phyloP scores from a whole-genome alignment of 2,329 filamentous ascomycete species.

The Cladosporium sp. region DNA sequence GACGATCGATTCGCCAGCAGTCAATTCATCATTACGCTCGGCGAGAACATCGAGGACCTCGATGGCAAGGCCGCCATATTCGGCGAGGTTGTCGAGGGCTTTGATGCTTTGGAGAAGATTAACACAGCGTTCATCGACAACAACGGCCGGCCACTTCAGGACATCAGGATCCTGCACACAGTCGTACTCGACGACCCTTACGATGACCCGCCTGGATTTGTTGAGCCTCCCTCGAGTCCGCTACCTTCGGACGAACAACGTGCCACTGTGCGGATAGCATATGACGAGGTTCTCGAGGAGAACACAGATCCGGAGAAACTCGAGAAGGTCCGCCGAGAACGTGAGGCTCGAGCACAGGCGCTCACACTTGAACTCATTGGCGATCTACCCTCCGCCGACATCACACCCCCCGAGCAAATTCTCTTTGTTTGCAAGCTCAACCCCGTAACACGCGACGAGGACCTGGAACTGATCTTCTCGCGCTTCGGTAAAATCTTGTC shows the following conservation, averaged over 20 bases:
- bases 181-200: conserved; percentile 91
- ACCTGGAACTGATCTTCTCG: conserved; percentile 93
- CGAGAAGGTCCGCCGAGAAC: conserved; percentile 79
- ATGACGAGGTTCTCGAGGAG: conserved; percentile 80
- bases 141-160: conserved; percentile 82
- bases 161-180: conserved; percentile 93
- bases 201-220: conserved; percentile 74
- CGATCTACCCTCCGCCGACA: conserved; percentile 94
- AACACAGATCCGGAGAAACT: conserved; percentile 77
- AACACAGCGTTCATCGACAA: conserved; percentile 87
- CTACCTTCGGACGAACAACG: conserved; percentile 81
- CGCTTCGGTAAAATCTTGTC: conserved; percentile 94
- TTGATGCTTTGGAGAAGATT: conserved; percentile 90
- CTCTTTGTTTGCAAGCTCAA: conserved; percentile 99
- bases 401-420: conserved; percentile 95
- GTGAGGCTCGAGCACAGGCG: conserved; percentile 90
- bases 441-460: conserved; percentile 91
- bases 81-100: conserved; percentile 92
- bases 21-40: conserved; percentile 91
- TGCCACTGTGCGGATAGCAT: conserved; percentile 85
- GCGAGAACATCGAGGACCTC: conserved; percentile 84
- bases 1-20: conserved; percentile 82
- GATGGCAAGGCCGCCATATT: conserved; percentile 95
- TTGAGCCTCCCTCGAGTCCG: conserved; percentile 78
- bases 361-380: conserved; percentile 97